These are phyloP conservation scores for Agrostemma githago DNA, from an alignment of 148 eudicot genomes.

Conservation along the genomic window DNA sequence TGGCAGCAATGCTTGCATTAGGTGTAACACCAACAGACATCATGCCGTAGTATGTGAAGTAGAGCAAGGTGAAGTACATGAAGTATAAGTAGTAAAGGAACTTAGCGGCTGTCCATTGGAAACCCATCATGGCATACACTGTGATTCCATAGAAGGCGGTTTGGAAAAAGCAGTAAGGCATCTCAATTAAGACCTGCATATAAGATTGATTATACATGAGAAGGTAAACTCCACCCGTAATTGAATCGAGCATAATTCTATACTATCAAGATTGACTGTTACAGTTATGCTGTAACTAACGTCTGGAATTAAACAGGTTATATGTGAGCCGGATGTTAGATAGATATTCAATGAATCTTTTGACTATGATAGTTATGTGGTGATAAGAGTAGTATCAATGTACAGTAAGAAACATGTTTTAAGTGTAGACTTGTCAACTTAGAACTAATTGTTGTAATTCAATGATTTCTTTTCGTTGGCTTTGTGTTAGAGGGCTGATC, in stretches of 20 bases:
- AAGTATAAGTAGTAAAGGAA: constrained; percentile 57
- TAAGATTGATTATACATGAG: constrained; percentile 1
- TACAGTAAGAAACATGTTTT: too few relatives aligned
- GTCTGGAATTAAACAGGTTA: too few relatives aligned
- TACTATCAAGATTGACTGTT: too few relatives aligned
- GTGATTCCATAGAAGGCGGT: constrained; percentile 42
- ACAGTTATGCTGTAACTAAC: too few relatives aligned
- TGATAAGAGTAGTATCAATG: too few relatives aligned
- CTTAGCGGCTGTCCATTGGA: constrained; percentile 49
- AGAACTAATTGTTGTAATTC: not conserved
- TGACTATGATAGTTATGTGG: too few relatives aligned
- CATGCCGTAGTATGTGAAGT: constrained; percentile 69
- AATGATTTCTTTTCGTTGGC: too few relatives aligned
- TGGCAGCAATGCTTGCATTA: constrained; percentile 47
- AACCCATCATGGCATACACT: constrained; percentile 62
- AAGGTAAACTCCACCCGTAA: not conserved
- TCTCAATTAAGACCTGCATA: constrained; percentile 54
- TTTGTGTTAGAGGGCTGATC: too few relatives aligned
- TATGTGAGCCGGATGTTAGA: too few relatives aligned
- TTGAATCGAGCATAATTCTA: too few relatives aligned
- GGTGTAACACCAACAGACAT: constrained; percentile 67
- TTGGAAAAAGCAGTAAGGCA: constrained; percentile 54
- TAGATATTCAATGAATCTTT: too few relatives aligned
- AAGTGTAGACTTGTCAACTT: not conserved
- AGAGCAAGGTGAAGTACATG: constrained; percentile 63